Conservation (phyloP, 176 grass and related monocot genomes). For the Raddia distichophylla region DNA sequence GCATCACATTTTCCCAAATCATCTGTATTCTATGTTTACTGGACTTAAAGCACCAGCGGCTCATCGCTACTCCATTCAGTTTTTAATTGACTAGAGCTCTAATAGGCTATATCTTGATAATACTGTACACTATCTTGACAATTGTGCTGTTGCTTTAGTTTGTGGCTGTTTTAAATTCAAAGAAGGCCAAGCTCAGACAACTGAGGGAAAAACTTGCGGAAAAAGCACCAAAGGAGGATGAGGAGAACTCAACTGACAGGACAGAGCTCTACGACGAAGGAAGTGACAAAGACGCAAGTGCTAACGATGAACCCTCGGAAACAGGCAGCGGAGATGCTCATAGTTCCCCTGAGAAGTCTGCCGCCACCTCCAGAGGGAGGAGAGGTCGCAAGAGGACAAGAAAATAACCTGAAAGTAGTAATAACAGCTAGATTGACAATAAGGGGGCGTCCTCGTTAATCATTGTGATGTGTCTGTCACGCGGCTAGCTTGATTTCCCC, state of each 20-base stretch:
- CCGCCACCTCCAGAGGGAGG: conserved; percentile 17
- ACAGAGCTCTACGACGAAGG: conserved; percentile 59
- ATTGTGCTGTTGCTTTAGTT: conserved; percentile 56
- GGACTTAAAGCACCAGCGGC: not conserved
- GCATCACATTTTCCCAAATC: not conserved
- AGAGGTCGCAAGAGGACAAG: conserved; percentile 46
- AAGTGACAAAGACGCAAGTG: conserved; percentile 49
- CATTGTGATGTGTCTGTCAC: conserved; percentile 1
- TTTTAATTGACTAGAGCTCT: not conserved
- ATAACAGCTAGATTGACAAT: conserved; percentile 18
- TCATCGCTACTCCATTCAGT: not conserved
- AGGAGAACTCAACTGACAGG: conserved; percentile 64
- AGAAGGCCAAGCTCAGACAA: conserved; percentile 85
- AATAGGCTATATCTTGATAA: not conserved
- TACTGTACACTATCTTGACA: conserved; percentile 1
- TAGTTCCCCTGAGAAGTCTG: conserved; percentile 48
- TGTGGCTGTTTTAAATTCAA: conserved; percentile 80
- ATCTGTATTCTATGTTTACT: not conserved
- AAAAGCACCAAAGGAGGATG: conserved; percentile 54
- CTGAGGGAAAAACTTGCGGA: conserved; percentile 58
- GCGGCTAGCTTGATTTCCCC: not conserved
- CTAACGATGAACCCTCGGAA: conserved; percentile 51
- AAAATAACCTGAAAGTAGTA: not conserved
- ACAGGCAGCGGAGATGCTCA: conserved; percentile 41
- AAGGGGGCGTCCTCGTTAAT: not conserved